Percentiles rank a stretch among this genome's conserved stretches.
phyloP scores from a whole-genome alignment of 2,329 filamentous ascomycete genomes.

The Ascochyta lentis region DNA sequence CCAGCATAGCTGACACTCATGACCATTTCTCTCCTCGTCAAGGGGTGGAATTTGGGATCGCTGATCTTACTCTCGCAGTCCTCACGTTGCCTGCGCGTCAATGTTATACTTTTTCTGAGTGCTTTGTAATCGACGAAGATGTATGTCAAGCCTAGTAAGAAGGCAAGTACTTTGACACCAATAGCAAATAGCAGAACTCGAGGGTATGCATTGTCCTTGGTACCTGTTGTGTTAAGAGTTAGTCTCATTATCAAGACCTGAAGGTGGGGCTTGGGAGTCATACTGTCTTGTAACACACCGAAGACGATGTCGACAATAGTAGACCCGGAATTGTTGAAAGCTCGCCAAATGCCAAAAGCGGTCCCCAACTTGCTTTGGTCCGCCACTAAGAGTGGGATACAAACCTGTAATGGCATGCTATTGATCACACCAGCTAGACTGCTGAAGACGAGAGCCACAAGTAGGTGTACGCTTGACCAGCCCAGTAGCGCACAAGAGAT shows the following conservation, averaged over 20 bases:
- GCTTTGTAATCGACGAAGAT: constrained; percentile 1
- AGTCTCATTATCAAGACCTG: neutral
- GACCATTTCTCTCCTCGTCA: neutral
- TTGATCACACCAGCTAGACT: constrained; percentile 8
- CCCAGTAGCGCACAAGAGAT: constrained; percentile 1
- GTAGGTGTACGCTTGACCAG: neutral
- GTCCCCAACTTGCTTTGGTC: constrained; percentile 4
- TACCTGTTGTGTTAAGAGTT: neutral
- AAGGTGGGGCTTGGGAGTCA: neutral
- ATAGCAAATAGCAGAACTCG: neutral
- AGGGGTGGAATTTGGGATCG: neutral
- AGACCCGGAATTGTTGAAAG: constrained; percentile 6
- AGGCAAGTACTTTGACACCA: constrained; percentile 1
- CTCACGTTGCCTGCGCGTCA: neutral
- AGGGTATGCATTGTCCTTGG: neutral
- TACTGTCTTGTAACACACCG: constrained; percentile 1
- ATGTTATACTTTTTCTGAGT: constrained; percentile 1
- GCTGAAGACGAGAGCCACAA: constrained; percentile 1
- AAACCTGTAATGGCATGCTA: constrained; percentile 1
- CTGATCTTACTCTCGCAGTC: neutral
- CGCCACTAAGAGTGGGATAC: constrained; percentile 3
- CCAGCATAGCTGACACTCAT: neutral
- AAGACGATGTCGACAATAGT: constrained; percentile 6
- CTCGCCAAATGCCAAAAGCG: constrained; percentile 2
- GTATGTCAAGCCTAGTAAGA: neutral